A percentile compares a stretch with the other conserved stretches of the same genome.
Conservation (phyloP, 139 green algal genomes). For the Dunaliella primolecta region DNA sequence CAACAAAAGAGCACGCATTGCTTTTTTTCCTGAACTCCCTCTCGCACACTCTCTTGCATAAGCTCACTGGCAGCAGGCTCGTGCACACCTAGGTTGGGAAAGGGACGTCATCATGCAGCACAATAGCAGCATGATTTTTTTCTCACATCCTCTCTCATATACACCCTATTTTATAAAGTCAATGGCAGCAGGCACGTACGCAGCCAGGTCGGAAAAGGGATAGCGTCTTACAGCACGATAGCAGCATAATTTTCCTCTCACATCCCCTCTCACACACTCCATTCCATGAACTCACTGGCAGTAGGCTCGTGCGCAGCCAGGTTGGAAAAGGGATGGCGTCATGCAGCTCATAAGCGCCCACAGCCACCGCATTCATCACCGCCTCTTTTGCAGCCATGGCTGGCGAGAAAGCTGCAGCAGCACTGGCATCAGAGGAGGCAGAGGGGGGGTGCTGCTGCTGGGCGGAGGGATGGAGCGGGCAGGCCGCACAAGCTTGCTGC, state of each 20-base stretch:
- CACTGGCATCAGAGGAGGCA: not conserved
- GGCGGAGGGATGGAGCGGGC: conserved; percentile 27
- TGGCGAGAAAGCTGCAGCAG: not conserved
- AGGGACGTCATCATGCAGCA: not conserved
- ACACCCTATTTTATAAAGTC: no score
- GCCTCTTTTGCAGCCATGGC: conserved; percentile 80
- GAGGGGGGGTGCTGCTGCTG: not conserved
- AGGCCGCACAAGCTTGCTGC: conserved; percentile 12
- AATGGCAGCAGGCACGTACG: conserved; percentile 28
- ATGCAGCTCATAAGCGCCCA: conserved; percentile 76
- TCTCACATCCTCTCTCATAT: no score
- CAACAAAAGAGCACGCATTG: no score
- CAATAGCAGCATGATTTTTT: no score
- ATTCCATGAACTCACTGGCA: conserved; percentile 29
- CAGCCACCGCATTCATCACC: conserved; percentile 70
- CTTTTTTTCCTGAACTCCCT: no score
- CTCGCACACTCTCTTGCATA: no score
- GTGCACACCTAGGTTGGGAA: not conserved
- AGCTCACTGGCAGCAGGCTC: no score
- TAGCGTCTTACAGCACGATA: conserved; percentile 75
- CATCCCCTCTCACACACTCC: no score
- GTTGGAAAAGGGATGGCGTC: conserved; percentile 74
- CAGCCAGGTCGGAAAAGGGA: conserved; percentile 65
- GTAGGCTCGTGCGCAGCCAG: conserved; percentile 30
- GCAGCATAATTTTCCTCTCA: no score